Conservation (phyloP, 1,284 basidiomycete species). For the Taiwanofungus camphoratus region DNA sequence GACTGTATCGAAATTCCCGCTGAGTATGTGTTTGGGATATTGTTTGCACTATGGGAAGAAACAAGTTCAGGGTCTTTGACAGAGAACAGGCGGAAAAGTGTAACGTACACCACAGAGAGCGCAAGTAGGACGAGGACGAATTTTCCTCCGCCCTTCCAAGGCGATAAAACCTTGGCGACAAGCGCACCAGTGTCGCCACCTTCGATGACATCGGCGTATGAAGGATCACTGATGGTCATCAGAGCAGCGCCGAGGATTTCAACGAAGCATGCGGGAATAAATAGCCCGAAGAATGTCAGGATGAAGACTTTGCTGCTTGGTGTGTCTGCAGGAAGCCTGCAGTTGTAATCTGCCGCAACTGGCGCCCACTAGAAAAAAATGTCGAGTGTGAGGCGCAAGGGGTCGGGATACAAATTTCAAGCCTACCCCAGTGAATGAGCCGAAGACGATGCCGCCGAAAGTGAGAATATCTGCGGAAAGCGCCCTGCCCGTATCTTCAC, state of each 20-base stretch:
- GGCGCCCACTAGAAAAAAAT: conserved; percentile 34
- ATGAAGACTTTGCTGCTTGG: conserved; percentile 43
- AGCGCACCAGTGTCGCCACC: conserved; percentile 46
- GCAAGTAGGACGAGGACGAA: conserved; percentile 56
- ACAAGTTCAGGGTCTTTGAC: conserved; percentile 3
- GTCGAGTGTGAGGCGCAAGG: not conserved
- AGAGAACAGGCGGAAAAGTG: not conserved
- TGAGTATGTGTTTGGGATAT: conserved; percentile 57
- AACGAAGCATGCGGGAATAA: conserved; percentile 49
- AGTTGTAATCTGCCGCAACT: conserved; percentile 53
- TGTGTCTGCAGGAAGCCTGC: conserved; percentile 41
- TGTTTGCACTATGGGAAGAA: conserved; percentile 38
- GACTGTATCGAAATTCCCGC: conserved; percentile 52
- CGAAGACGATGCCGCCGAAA: conserved; percentile 57
- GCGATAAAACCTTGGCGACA: conserved; percentile 36
- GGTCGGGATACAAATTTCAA: not conserved
- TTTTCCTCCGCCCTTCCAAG: conserved; percentile 47
- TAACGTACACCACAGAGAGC: conserved; percentile 42
- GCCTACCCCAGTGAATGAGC: conserved; percentile 41
- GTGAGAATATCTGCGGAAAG: conserved; percentile 43
- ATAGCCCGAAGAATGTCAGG: conserved; percentile 52
- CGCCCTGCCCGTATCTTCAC: conserved; percentile 41
- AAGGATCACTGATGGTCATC: conserved; percentile 49
- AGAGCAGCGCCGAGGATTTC: conserved; percentile 51
- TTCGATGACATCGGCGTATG: conserved; percentile 43